phyloP scores from a whole-genome alignment of 768 basidiomycete species.

The Lenzites betulinus region DNA sequence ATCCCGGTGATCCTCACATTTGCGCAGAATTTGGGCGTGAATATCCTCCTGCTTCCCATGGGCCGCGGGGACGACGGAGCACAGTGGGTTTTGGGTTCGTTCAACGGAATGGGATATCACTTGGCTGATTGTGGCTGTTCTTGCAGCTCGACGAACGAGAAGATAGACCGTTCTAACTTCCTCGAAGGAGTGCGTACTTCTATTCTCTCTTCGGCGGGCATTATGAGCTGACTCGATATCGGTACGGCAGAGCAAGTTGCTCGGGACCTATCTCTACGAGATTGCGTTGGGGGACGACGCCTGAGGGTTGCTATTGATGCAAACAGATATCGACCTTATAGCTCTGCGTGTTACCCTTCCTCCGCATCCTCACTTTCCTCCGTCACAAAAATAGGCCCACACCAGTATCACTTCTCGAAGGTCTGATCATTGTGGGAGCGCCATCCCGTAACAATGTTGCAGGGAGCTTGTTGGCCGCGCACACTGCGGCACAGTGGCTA shows the following conservation, averaged over 20 bases:
- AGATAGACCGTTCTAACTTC: conserved; percentile 88
- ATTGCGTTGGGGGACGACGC: conserved; percentile 30
- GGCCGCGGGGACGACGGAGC: conserved; percentile 94
- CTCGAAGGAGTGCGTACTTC: conserved; percentile 53
- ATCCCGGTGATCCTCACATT: conserved; percentile 95
- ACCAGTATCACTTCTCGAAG: no score
- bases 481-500: no score
- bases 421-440: no score
- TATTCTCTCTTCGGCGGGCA: background rate
- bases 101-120: no score
- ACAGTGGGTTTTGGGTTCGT: conserved; percentile 55
- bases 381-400: no score
- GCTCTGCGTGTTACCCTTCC: no score
- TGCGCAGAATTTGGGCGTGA: conserved; percentile 83
- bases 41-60: conserved; percentile 89
- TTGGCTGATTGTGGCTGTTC: background rate
- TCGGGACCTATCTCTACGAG: conserved; percentile 84
- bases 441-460: no score
- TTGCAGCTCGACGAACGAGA: conserved; percentile 88
- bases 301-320: no score
- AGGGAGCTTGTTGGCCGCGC: no score
- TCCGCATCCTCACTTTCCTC: no score
- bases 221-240: background rate
- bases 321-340: no score
- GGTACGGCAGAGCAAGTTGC: conserved; percentile 52